phyloP scores from a whole-genome alignment of 73 alveolate species.

The Paramecium pentaurelia region DNA sequence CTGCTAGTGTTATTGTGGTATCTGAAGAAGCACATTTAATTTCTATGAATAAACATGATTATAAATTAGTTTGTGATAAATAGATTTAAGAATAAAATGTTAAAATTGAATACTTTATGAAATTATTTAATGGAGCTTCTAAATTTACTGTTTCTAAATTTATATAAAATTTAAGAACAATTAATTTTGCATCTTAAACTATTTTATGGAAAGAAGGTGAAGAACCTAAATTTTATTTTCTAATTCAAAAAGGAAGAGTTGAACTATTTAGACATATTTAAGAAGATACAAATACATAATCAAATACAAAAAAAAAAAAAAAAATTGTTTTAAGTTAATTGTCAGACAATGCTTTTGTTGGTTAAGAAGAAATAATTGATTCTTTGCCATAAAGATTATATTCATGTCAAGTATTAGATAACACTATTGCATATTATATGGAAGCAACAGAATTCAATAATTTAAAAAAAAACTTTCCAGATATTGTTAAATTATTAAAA shows the following conservation, averaged over 20 bases:
- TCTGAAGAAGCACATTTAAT: not conserved
- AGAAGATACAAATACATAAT: not conserved
- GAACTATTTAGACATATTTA: not conserved
- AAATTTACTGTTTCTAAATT: conserved; percentile 17
- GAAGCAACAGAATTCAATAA: conserved; percentile 4
- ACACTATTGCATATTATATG: conserved; percentile 15
- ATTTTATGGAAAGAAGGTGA: conserved; percentile 49
- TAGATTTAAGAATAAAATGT: not conserved
- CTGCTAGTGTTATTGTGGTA: conserved; percentile 16
- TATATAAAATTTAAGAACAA: not conserved
- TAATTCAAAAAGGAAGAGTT: conserved; percentile 13
- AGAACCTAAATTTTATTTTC: conserved; percentile 32
- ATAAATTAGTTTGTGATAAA: not conserved
- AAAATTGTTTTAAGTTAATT: conserved; percentile 2
- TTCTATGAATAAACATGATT: conserved; percentile 3
- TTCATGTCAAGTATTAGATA: conserved; percentile 2
- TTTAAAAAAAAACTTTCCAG: not conserved
- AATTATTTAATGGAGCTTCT: not conserved
- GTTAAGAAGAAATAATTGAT: conserved; percentile 15
- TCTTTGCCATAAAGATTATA: not conserved
- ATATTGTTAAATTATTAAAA: conserved; percentile 5
- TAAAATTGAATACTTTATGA: conserved; percentile 16
- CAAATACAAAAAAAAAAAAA: not conserved
- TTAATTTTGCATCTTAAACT: not conserved
- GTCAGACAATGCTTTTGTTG: conserved; percentile 32